Percentiles rank a stretch among this genome's conserved stretches.
These are phyloP conservation scores for Croton setiger DNA, from an alignment of 441 rosid species.

Conservation along the genomic window DNA sequence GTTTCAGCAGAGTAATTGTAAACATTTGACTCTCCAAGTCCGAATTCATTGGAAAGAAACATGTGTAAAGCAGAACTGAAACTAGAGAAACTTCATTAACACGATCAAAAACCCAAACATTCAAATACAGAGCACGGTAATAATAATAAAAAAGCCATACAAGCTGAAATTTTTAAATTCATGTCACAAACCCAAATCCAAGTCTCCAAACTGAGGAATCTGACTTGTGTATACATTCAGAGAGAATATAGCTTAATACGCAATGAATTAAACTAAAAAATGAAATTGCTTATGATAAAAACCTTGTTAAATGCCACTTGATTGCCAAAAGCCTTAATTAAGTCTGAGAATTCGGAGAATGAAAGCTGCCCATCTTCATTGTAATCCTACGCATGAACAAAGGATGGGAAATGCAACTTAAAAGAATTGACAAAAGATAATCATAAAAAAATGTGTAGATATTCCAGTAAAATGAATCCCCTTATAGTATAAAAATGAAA, in stretches of 20 bases:
- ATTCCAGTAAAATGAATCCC: not conserved
- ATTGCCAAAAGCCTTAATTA: slow-evolving; percentile 83
- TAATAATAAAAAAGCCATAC: not conserved
- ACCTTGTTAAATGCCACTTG: slow-evolving; percentile 79
- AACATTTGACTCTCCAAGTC: not conserved
- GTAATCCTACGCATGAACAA: slow-evolving; percentile 50
- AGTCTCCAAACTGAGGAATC: not conserved
- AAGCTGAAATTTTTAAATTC: slow-evolving; percentile 1
- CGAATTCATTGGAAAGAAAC: not conserved
- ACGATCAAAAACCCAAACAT: slow-evolving; percentile 7
- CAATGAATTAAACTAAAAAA: not conserved
- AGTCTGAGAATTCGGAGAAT: slow-evolving; percentile 71
- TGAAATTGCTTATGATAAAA: slow-evolving; percentile 15
- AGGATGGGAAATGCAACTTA: slow-evolving; percentile 9
- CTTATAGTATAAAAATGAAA: not conserved
- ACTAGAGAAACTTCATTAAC: slow-evolving; percentile 1
- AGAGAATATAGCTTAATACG: not conserved
- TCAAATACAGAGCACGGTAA: slow-evolving; percentile 2
- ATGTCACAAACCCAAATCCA: slow-evolving; percentile 3
- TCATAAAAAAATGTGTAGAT: not conserved
- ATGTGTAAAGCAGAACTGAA: slow-evolving; percentile 3
- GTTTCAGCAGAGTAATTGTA: not conserved
- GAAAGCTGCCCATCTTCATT: slow-evolving; percentile 86
- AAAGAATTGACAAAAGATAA: not conserved
- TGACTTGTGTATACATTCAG: not conserved